Conservation (phyloP, 192 early-diverging fungal species). For the Coemansia sp. region DNA sequence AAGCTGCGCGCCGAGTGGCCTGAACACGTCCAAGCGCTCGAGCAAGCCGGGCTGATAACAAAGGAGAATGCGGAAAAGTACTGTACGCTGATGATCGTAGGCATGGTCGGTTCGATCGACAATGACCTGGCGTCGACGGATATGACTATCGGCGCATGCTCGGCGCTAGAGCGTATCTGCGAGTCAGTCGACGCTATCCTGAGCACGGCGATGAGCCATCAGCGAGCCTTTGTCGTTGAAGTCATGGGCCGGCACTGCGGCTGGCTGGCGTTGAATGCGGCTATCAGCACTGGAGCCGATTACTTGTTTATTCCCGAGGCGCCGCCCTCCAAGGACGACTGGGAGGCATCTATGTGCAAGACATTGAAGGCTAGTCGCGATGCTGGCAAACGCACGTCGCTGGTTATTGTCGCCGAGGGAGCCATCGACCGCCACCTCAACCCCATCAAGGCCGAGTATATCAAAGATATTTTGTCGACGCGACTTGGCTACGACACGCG, state of each 20-base stretch:
- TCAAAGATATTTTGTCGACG: constrained; percentile 79
- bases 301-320: constrained; percentile 96
- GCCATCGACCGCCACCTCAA: constrained; percentile 88
- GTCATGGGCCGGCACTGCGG: constrained; percentile 99
- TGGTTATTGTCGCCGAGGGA: constrained; percentile 95
- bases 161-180: constrained; percentile 93
- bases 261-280: constrained; percentile 89
- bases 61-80: constrained; percentile 62
- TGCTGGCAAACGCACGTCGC: constrained; percentile 85
- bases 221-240: constrained; percentile 96
- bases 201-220: constrained; percentile 91
- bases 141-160: constrained; percentile 95
- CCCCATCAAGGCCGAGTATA: constrained; percentile 83
- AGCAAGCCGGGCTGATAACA: constrained; percentile 61
- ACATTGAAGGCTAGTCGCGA: constrained; percentile 72
- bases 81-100: constrained; percentile 86
- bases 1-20: constrained; percentile 89
- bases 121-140: constrained; percentile 90
- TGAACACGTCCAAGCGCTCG: constrained; percentile 75
- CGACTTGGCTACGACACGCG: constrained; percentile 87
- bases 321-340: constrained; percentile 83
- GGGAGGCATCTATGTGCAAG: constrained; percentile 88
- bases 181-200: constrained; percentile 92
- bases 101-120: constrained; percentile 96
- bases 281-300: constrained; percentile 88